Base-by-base conservation (phyloP, 2,329 filamentous ascomycete species). In the Trichoderma sp. region DNA sequence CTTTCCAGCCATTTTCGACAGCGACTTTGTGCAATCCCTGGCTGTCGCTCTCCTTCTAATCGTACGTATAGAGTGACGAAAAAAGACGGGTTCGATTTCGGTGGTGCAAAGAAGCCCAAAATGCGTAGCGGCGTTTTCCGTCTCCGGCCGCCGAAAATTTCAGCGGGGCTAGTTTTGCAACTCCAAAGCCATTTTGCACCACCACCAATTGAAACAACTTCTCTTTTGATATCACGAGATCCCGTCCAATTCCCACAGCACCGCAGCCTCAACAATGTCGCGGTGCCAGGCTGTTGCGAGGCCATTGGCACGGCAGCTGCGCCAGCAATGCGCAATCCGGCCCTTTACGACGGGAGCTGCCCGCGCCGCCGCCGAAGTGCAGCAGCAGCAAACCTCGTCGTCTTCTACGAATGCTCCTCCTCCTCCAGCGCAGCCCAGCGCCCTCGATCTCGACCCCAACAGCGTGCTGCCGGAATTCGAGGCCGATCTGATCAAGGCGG, bases 401-500 rank as follows among this genome's bases (percentile, higher is more conserved):
- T 35, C 33, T 35, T 27, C 27, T 27, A 27, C 27, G 27, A 27
- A 27, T 27, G 27, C 27, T 27, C 3, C 27, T 35, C 33, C 33
- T 35, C 33, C 33, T 35, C 33, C 33, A 35, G 33, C 33, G 12
- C 33, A 73, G 56, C 77, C 86, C 76, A 83, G 82, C 74, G 83
- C 85, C 38, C 83, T 85, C 78, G 85, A 88, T 79, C 85, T 91
- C 79, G 90, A 95, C 82, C 93, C 92, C n/a, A 87, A 90, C 77
- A 91, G 90, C n/a, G 93, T 94, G 31, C 88, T 90, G 60, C 91
- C 84, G 63, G 82, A 84, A 75, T 84, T 84, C 73, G 84, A 85
- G 77, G 88, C 91, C 75, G 93, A 97, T 85, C 88, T 98, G 72
- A 86, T 95, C 81, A 90, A 90, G 82, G 86, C 89, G 78, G 93